Conservation (phyloP, 805 yeast species). For the Metschnikowia chrysomelidarum region DNA sequence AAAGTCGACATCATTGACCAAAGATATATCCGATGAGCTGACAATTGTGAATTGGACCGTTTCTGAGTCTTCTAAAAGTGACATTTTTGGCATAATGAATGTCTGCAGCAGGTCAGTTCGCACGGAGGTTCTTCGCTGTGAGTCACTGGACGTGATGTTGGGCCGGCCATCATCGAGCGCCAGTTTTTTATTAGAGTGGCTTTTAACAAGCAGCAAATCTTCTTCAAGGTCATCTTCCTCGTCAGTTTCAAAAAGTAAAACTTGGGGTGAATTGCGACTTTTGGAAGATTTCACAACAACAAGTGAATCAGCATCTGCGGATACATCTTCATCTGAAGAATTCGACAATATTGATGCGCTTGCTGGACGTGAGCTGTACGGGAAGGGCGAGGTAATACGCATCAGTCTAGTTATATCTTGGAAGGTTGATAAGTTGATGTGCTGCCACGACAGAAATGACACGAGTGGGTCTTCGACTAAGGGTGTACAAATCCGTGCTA, state of each 20-base stretch:
- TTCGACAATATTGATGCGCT: conserved; percentile 26
- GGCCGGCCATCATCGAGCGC: conserved; percentile 15
- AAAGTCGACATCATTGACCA: conserved; percentile 21
- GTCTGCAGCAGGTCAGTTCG: conserved; percentile 18
- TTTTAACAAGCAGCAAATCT: neutral
- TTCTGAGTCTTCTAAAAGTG: conserved; percentile 21
- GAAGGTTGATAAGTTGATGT: conserved; percentile 23
- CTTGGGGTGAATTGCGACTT: conserved; percentile 18
- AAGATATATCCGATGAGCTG: conserved; percentile 16
- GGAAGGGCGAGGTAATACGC: conserved; percentile 9
- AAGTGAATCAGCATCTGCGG: conserved; percentile 18
- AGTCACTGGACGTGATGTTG: conserved; percentile 6
- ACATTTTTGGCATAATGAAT: conserved; percentile 40
- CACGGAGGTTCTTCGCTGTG: conserved; percentile 3
- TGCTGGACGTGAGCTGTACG: conserved; percentile 14
- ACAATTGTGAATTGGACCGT: conserved; percentile 24
- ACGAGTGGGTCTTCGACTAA: conserved; percentile 11
- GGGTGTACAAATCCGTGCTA: neutral
- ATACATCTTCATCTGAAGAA: conserved; percentile 27
- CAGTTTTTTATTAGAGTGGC: conserved; percentile 34
- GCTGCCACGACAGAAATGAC: conserved; percentile 30
- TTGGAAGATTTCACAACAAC: conserved; percentile 23
- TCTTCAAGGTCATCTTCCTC: conserved; percentile 33
- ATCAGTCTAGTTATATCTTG: conserved; percentile 15
- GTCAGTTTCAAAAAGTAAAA: conserved; percentile 42